A percentile compares a stretch with the other conserved stretches of the same genome.
phyloP scores from a whole-genome alignment of 2,329 filamentous ascomycete genomes.

The Albophoma yamanashiensis region DNA sequence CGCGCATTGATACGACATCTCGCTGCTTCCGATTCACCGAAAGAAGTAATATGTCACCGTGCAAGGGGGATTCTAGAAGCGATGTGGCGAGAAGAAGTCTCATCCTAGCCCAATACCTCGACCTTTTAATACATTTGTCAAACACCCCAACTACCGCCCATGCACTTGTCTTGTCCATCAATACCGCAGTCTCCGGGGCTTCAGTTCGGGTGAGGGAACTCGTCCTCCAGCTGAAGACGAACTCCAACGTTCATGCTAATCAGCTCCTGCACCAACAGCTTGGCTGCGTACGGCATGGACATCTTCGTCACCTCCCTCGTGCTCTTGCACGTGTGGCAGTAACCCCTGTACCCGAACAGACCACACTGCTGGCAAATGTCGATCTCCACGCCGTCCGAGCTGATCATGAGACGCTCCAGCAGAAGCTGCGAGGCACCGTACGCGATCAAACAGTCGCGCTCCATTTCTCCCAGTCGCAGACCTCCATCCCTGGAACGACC shows the following conservation, averaged over 20 bases:
- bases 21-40: neutral
- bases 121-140: neutral
- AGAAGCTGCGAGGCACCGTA: constrained; percentile 91
- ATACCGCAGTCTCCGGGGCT: neutral
- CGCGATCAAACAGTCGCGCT: constrained; percentile 93
- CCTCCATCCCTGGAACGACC: constrained; percentile 89
- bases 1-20: too few species aligned
- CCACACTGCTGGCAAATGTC: constrained; percentile 93
- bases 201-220: constrained; percentile 63
- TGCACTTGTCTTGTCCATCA: neutral
- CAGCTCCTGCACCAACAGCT: constrained; percentile 89
- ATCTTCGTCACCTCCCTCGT: constrained; percentile 79
- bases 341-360: constrained; percentile 89
- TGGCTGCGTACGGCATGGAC: constrained; percentile 95
- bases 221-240: constrained; percentile 79
- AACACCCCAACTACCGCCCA: neutral
- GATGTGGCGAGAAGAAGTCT: neutral
- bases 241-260: constrained; percentile 99
- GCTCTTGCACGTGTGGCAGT: constrained; percentile 86
- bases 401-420: constrained; percentile 88
- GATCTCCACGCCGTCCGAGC: constrained; percentile 79
- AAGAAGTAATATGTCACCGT: neutral
- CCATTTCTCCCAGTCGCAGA: constrained; percentile 93
- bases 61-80: neutral
- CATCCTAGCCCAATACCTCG: neutral